phyloP scores from a whole-genome alignment of 768 basidiomycete species.

The Agrocybe chaxingu region DNA sequence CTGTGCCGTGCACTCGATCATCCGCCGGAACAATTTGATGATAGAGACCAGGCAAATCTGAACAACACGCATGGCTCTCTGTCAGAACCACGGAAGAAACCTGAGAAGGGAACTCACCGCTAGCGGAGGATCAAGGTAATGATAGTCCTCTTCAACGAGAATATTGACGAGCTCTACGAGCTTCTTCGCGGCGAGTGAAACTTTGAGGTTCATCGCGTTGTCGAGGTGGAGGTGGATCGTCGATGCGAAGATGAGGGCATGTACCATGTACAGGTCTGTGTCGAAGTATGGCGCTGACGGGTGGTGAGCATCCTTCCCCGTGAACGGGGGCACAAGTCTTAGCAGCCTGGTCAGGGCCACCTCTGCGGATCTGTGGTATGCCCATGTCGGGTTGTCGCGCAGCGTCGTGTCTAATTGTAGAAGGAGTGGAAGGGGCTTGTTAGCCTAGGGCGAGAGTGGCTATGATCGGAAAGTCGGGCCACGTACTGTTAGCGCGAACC shows the following conservation, averaged over 20 bases:
- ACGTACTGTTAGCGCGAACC: slow-evolving; percentile 33
- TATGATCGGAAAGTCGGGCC: slow-evolving; percentile 15
- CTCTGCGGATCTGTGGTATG: slow-evolving; percentile 40
- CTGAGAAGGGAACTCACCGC: slow-evolving; percentile 35
- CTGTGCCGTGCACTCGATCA: slow-evolving; percentile 16
- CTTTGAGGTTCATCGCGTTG: slow-evolving; percentile 34
- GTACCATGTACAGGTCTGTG: slow-evolving; percentile 42
- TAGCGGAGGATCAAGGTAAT: slow-evolving; percentile 50
- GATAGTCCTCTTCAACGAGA: slow-evolving; percentile 47
- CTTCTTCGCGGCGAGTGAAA: slow-evolving; percentile 40
- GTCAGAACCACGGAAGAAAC: neutral
- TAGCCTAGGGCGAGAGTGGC: neutral
- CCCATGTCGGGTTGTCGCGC: slow-evolving; percentile 29
- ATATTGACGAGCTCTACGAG: slow-evolving; percentile 43
- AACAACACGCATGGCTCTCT: neutral
- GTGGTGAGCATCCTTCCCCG: slow-evolving; percentile 29
- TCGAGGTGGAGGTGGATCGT: slow-evolving; percentile 50
- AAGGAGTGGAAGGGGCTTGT: neutral
- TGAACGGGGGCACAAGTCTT: slow-evolving; percentile 33
- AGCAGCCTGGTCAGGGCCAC: slow-evolving; percentile 44
- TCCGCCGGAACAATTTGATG: slow-evolving; percentile 17
- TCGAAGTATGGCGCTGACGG: slow-evolving; percentile 32
- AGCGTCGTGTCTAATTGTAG: slow-evolving; percentile 14
- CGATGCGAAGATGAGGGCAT: slow-evolving; percentile 47
- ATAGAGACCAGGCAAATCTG: slow-evolving; percentile 27